phyloP scores from a whole-genome alignment of 495 filamentous ascomycete genomes.

The Penicillium parvum region DNA sequence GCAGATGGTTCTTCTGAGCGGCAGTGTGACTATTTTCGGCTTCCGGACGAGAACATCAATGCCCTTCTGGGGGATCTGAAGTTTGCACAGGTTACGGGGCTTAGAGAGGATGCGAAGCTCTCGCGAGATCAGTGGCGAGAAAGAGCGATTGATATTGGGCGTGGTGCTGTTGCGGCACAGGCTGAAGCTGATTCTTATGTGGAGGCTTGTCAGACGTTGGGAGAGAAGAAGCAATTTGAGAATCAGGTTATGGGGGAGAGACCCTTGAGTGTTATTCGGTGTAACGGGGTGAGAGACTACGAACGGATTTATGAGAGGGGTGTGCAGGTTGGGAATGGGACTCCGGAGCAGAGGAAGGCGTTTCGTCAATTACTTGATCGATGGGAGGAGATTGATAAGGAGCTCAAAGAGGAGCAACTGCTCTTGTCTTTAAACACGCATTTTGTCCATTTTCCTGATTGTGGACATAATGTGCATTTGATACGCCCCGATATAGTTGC shows the following conservation, averaged over 20 bases:
- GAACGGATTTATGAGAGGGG: conserved; percentile 30
- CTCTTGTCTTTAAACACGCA: conserved; percentile 31
- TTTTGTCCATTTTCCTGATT: conserved; percentile 38
- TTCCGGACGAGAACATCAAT: conserved; percentile 28
- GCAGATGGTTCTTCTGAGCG: conserved; percentile 37
- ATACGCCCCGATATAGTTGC: conserved; percentile 45
- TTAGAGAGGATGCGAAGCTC: conserved; percentile 22
- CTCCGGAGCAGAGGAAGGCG: conserved; percentile 20
- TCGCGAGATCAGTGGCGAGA: conserved; percentile 33
- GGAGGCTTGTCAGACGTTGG: conserved; percentile 24
- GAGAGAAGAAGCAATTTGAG: conserved; percentile 30
- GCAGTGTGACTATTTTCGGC: conserved; percentile 25
- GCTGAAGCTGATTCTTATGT: conserved; percentile 15
- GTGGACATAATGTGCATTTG: conserved; percentile 48
- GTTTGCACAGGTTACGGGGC: conserved; percentile 29
- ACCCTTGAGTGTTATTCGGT: conserved; percentile 39
- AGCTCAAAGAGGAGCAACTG: conserved; percentile 44
- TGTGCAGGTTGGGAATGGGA: conserved; percentile 33
- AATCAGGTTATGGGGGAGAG: conserved; percentile 23
- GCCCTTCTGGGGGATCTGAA: conserved; percentile 31
- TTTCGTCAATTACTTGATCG: conserved; percentile 31
- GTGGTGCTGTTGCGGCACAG: conserved; percentile 16
- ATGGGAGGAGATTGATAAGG: conserved; percentile 34
- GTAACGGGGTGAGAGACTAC: conserved; percentile 28
- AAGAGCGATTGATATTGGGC: conserved; percentile 32